Evolutionary conservation across 2,329 filamentous ascomycete genomes (phyloP), one percentile per base, ranked within the genome.

Genomic region (Mollisia scopiformis): DNA sequence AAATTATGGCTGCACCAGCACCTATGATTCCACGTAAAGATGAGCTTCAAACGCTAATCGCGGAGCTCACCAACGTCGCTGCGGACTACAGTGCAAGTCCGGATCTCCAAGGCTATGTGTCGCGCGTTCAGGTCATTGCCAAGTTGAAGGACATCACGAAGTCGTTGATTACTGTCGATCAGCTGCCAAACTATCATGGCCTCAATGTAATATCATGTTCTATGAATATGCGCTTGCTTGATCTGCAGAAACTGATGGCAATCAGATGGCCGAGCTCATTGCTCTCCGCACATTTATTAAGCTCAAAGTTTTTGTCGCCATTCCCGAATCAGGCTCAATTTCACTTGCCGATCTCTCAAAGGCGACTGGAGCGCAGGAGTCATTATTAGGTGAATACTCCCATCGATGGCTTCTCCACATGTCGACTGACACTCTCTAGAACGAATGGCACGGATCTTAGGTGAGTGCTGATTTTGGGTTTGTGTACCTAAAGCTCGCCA

Each of bases 111-210:
- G 33, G 11, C 33, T 13, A 33, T 13, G 13, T 33, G 30, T 33
- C 30, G 6, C 30, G 30, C 6, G 30, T 33, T 33, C 30, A 33
- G 76, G 5, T 80, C 23, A 69, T 73, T 16, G 64, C 65, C 10
- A 70, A 68, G 50, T 68, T 68, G 3, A 72, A 68, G 57, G 33
- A 67, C n/a, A 59, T 75, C 19, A 68, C 66, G 6, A 64, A 71
- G 25, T 59, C 71, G 7, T 61, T 74, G 30, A 66, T 69, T 35
- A 61, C 69, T 1, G 66, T 72, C 1, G 72, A 75, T 28, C 66
- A 71, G 64, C 68, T 65, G 16, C 72, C 72, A n/a, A 73, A 73
- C 43, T 71, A 74, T 41, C 73, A 75, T 63, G 72, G 72, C 7
- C 65, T 75, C 23, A 71, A 75, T 55, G 72, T 37, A 13, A 13